These are phyloP conservation scores for Ganoderma leucocontextum DNA, from an alignment of 1,284 basidiomycete species.

Conservation along the genomic window DNA sequence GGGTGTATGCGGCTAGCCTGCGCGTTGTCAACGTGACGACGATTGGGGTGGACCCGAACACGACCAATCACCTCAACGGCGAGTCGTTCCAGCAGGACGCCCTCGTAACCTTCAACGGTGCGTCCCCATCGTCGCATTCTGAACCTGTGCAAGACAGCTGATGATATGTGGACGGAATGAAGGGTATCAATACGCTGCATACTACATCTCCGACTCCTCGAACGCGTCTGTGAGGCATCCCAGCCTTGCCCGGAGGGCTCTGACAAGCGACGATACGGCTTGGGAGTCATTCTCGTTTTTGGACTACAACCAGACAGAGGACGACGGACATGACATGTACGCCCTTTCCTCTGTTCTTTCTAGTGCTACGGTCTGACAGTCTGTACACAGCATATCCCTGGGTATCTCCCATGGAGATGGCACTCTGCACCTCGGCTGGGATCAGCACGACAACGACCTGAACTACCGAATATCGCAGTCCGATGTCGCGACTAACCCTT, in stretches of 20 bases:
- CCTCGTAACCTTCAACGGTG: constrained; percentile 47
- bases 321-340: constrained; percentile 53
- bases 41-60: constrained; percentile 48
- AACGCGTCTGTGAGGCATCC: constrained; percentile 49
- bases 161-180: neutral
- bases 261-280: constrained; percentile 27
- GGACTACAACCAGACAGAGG: constrained; percentile 52
- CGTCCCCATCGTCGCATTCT: constrained; percentile 8
- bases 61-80: constrained; percentile 52
- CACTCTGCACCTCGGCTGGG: constrained; percentile 51
- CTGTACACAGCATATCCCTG: constrained; percentile 45
- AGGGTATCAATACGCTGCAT: constrained; percentile 53
- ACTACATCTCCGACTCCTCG: constrained; percentile 42
- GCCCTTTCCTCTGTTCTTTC: constrained; percentile 11
- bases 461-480: constrained; percentile 48
- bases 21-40: constrained; percentile 39
- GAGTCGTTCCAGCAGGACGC: constrained; percentile 55
- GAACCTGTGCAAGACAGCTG: neutral
- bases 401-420: constrained; percentile 53
- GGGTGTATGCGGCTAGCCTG: constrained; percentile 24
- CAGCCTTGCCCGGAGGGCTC: constrained; percentile 42
- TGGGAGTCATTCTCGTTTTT: constrained; percentile 49
- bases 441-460: constrained; percentile 52
- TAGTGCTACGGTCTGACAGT: neutral
- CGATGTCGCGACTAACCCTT: constrained; percentile 45